Evolutionary conservation across 495 filamentous ascomycete genomes (phyloP), one percentile per base, ranked within the genome.

Genomic region (Paragyromitra xinjiangensis): DNA sequence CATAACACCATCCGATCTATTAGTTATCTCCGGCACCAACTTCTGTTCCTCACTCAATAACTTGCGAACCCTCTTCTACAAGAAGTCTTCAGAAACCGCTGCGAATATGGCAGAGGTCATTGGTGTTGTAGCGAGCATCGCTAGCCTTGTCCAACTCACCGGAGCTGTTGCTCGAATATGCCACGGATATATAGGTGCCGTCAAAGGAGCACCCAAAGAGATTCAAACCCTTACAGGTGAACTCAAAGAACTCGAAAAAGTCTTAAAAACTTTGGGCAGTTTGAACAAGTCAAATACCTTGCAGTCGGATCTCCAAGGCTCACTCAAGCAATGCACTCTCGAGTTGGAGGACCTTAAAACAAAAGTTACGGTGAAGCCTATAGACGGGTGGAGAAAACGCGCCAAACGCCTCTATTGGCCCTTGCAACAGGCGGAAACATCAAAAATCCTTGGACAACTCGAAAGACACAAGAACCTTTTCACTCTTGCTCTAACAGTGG

Each of bases 281-380:
- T 19, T 51, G 12, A 0, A n/a, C 1, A 19, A n/a, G n/a, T 14
- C 12, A 51, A n/a, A n/a, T 19, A 51, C 48, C 48, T n/a, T 51
- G 48, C 48, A n/a, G 48, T 6, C 14, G 16, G 12, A 16, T 19
- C 48, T 51, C 48, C 14, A 14, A n/a, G 48, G 14, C 6, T 51
- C 48, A 51, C 24, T 67, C 48, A 51, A 53, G 44, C 14, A 26
- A 34, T 67, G 64, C 37, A 19, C 44, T n/a, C 42, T 24, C 6
- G 45, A 67, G 64, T 19, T 67, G 22, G 42, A 66, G 39, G 22
- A 53, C 6, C 64, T 67, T 67, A 37, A 34, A 22, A 8, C 44
- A 37, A 50, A 67, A 14, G n/a, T 51, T 19, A 19, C 12, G 6
- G 6, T 67, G 16, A 50, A 40, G n/a, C 29, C 48, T 34, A n/a